Evolutionary conservation across 371 early-diverging fungal genomes (phyloP).

Genomic region (Mortierella sp.): DNA sequence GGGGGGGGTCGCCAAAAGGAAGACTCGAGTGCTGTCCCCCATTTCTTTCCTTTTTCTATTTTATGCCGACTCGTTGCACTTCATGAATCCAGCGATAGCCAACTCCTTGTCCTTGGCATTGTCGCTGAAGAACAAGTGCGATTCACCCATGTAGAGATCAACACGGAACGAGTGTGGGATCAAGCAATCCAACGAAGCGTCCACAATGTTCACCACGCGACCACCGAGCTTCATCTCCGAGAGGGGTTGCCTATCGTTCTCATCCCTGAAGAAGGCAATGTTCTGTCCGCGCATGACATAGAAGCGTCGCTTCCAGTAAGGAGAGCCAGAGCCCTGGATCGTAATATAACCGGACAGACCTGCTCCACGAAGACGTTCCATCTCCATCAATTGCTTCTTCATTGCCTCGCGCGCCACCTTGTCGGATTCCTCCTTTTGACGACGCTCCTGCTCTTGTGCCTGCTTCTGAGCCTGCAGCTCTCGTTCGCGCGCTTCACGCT

Average conservation of each 20-base stretch:
- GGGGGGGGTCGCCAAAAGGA: background rate
- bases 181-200: constrained; percentile 55
- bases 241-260: constrained; percentile 55
- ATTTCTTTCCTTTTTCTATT: background rate
- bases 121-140: constrained; percentile 57
- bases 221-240: constrained; percentile 59
- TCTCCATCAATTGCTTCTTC: constrained; percentile 50
- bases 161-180: constrained; percentile 59
- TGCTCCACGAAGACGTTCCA: constrained; percentile 33
- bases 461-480: constrained; percentile 42
- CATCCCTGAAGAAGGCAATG: constrained; percentile 59
- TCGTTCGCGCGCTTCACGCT: constrained; percentile 49
- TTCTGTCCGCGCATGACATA: constrained; percentile 57
- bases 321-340: constrained; percentile 54
- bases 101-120: constrained; percentile 50
- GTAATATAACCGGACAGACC: constrained; percentile 56
- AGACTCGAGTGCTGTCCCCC: too few species aligned
- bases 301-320: constrained; percentile 64
- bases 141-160: constrained; percentile 46
- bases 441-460: constrained; percentile 31
- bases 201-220: constrained; percentile 47
- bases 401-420: constrained; percentile 46
- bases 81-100: constrained; percentile 55
- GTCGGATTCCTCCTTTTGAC: constrained; percentile 45
- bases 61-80: constrained; percentile 53